A percentile compares a stretch with the other conserved stretches of the same genome.
phyloP scores from a whole-genome alignment of 2,329 filamentous ascomycete species.

The Aspergillus texensis region DNA sequence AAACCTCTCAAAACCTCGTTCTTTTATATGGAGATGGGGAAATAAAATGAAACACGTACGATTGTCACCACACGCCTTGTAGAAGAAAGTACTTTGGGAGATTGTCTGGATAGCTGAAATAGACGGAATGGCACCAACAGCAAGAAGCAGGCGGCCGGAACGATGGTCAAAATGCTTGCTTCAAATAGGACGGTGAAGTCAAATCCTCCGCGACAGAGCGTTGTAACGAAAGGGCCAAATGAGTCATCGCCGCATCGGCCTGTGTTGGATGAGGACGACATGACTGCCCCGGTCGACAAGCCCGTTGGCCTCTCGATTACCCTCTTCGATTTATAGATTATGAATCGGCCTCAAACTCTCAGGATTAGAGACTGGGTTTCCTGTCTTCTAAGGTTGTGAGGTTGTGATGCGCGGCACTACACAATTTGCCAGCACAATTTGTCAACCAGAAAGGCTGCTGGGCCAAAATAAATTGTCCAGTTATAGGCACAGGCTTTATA shows the following conservation, averaged over 20 bases:
- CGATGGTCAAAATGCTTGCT: slow-evolving; percentile 16
- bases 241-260: slow-evolving; percentile 9
- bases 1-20: neutral
- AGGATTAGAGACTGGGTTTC: neutral
- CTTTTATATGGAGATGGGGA: slow-evolving; percentile 2
- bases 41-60: slow-evolving; percentile 4
- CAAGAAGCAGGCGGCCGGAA: slow-evolving; percentile 12
- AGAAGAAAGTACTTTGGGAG: slow-evolving; percentile 9
- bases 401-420: neutral
- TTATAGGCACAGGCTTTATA: neutral
- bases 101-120: slow-evolving; percentile 1
- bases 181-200: slow-evolving; percentile 23
- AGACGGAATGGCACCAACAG: slow-evolving; percentile 16
- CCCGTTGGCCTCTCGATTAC: neutral
- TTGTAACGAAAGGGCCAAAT: slow-evolving; percentile 11
- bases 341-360: neutral
- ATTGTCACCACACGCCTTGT: slow-evolving; percentile 9
- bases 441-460: neutral
- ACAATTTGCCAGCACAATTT: neutral
- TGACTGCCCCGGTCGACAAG: neutral
- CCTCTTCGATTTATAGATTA: neutral
- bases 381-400: neutral
- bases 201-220: slow-evolving; percentile 20
- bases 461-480: neutral
- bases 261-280: neutral